A percentile compares a stretch with the other conserved stretches of the same genome.
Conservation (phyloP, 805 yeast species). For the Schizosaccharomyces japonicus region DNA sequence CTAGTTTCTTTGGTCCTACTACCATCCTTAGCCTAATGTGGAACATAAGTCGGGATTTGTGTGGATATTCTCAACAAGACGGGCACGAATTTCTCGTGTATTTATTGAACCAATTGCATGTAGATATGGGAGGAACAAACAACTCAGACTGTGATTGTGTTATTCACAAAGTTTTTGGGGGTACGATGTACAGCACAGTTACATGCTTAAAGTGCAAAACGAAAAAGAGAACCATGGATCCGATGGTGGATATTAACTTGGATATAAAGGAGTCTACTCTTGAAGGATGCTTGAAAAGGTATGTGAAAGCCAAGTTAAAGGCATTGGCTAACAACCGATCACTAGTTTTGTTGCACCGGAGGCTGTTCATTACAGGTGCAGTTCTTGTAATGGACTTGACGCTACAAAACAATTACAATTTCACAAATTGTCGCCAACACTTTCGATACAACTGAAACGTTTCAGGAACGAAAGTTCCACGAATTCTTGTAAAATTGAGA, state of each 20-base stretch:
- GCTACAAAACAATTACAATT: constrained; percentile 55
- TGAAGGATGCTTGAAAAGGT: constrained; percentile 13
- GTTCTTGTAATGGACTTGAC: constrained; percentile 19
- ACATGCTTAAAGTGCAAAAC: constrained; percentile 45
- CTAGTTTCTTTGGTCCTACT: constrained; percentile 34
- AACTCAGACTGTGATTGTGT: constrained; percentile 41
- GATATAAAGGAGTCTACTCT: constrained; percentile 27
- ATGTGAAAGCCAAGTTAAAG: neutral
- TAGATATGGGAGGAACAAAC: constrained; percentile 8
- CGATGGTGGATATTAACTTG: constrained; percentile 68
- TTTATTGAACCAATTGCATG: constrained; percentile 60
- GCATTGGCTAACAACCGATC: too few relatives aligned
- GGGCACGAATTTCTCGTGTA: constrained; percentile 97
- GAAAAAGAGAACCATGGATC: constrained; percentile 54
- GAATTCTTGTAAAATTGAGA: constrained; percentile 15
- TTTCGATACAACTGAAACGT: constrained; percentile 57
- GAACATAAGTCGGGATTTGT: constrained; percentile 60
- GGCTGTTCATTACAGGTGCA: neutral
- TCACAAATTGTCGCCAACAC: constrained; percentile 46
- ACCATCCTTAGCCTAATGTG: constrained; percentile 65
- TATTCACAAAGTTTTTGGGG: constrained; percentile 62
- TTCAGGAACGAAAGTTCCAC: neutral
- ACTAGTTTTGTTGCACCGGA: neutral
- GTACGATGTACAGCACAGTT: constrained; percentile 58
- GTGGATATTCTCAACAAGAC: constrained; percentile 93